Conservation (phyloP, 208 protist genomes). For the Wallacemonas sp. region DNA sequence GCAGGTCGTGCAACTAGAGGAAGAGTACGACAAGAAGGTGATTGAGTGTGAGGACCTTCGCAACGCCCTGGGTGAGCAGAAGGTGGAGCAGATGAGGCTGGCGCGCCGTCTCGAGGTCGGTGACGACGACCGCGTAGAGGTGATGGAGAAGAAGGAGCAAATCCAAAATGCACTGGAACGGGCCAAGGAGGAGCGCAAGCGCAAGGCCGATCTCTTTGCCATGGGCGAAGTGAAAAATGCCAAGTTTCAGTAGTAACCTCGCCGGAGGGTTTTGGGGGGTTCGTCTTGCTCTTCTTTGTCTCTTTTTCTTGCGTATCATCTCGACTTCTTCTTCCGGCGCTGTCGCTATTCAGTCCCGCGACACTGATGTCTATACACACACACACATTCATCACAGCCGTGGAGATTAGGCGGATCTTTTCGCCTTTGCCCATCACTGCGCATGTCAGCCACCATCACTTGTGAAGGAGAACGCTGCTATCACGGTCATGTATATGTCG, state of each 20-base stretch:
- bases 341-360: no score
- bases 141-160: slow-evolving; percentile 68
- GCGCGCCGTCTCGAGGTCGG: slow-evolving; percentile 44
- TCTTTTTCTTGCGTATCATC: not conserved
- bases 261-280: not conserved
- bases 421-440: no score
- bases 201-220: slow-evolving; percentile 68
- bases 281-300: slow-evolving; percentile 10
- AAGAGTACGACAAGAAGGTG: slow-evolving; percentile 78
- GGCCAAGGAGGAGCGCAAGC: slow-evolving; percentile 66
- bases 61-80: slow-evolving; percentile 70
- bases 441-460: no score
- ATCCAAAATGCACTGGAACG: slow-evolving; percentile 71
- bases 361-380: no score
- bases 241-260: slow-evolving; percentile 25
- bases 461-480: no score
- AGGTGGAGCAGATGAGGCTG: slow-evolving; percentile 65
- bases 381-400: no score
- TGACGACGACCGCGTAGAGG: slow-evolving; percentile 45
- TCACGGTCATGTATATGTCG: no score
- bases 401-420: no score
- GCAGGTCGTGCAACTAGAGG: slow-evolving; percentile 42
- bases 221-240: slow-evolving; percentile 75
- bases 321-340: not conserved
- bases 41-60: slow-evolving; percentile 84